Percentiles rank a stretch among this genome's conserved stretches.
phyloP scores from a whole-genome alignment of 2,329 filamentous ascomycete species.

The Pseudogymnoascus destructans region DNA sequence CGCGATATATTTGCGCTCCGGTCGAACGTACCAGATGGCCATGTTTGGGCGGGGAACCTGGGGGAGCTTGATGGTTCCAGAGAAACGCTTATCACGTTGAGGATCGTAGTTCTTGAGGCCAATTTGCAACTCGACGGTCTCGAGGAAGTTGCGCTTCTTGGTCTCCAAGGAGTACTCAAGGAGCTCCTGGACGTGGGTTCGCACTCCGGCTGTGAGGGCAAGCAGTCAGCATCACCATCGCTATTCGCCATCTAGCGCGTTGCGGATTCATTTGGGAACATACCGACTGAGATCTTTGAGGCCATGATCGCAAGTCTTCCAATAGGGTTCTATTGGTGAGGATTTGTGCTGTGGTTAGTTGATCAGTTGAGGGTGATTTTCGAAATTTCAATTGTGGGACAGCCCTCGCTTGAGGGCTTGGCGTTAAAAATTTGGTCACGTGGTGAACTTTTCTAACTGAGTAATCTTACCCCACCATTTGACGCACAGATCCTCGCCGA shows the following conservation, averaged over 20 bases:
- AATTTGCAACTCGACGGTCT: conserved; percentile 85
- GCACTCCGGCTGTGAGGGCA: conserved; percentile 69
- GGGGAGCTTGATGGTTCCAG: conserved; percentile 92
- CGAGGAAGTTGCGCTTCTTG: conserved; percentile 97
- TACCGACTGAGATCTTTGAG: conserved; percentile 73
- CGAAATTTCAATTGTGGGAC: conserved; percentile 9
- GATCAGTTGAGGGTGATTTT: conserved; percentile 1
- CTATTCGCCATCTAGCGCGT: not conserved
- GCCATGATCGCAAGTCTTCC: conserved; percentile 76
- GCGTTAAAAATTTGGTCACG: not conserved
- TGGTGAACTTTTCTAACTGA: not conserved
- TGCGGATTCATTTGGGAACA: conserved; percentile 18
- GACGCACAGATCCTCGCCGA: not conserved
- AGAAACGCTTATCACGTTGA: conserved; percentile 99
- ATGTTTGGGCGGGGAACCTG: conserved; percentile 83
- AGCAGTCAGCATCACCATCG: conserved; percentile 16
- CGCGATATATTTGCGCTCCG: conserved; percentile 10
- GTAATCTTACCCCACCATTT: not conserved
- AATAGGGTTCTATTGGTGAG: conserved; percentile 63
- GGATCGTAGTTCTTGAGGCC: conserved; percentile 98
- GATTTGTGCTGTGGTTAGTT: conserved; percentile 30
- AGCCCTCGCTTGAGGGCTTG: conserved; percentile 7
- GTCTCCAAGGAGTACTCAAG: conserved; percentile 89
- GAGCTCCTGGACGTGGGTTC: conserved; percentile 83
- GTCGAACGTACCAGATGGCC: conserved; percentile 55